Conservation (phyloP, 2,329 filamentous ascomycete species). For the Corynespora cassiicola region DNA sequence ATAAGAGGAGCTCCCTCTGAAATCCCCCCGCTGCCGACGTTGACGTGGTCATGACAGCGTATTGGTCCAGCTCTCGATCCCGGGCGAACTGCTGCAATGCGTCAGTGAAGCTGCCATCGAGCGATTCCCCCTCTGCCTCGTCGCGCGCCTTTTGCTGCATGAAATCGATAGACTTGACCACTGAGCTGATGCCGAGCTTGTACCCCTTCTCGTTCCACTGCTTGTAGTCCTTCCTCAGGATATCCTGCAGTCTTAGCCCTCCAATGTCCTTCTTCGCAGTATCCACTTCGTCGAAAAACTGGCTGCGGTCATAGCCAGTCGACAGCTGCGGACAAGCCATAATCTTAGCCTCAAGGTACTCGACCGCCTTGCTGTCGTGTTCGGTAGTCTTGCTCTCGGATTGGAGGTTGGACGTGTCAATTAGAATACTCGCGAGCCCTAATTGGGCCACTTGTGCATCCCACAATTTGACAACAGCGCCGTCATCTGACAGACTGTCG, state of each 20-base stretch:
- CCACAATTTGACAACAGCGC: constrained; percentile 45
- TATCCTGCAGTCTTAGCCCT: constrained; percentile 66
- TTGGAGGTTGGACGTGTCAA: constrained; percentile 73
- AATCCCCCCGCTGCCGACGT: constrained; percentile 62
- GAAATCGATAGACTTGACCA: constrained; percentile 69
- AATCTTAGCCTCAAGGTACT: constrained; percentile 65
- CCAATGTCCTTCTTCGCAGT: constrained; percentile 73
- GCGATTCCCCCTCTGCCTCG: constrained; percentile 26
- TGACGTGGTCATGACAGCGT: constrained; percentile 73
- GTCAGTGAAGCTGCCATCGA: constrained; percentile 52
- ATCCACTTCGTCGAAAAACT: constrained; percentile 66
- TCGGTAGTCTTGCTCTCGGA: constrained; percentile 67
- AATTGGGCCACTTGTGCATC: constrained; percentile 70
- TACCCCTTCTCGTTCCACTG: constrained; percentile 66
- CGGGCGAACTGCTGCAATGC: constrained; percentile 60
- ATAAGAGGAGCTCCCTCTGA: constrained; percentile 71
- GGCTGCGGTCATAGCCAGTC: constrained; percentile 57
- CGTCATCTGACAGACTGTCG: constrained; percentile 38
- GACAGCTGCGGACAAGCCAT: constrained; percentile 43
- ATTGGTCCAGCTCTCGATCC: constrained; percentile 68
- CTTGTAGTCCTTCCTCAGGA: constrained; percentile 85
- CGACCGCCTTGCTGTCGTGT: constrained; percentile 65
- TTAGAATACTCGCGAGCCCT: constrained; percentile 72
- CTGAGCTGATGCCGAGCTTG: constrained; percentile 70
- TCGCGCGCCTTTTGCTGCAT: constrained; percentile 62